A percentile compares a stretch with the other conserved stretches of the same genome.
These are phyloP conservation scores for Cucumis melo DNA, from an alignment of 306 rosid genomes.

Conservation along the genomic window DNA sequence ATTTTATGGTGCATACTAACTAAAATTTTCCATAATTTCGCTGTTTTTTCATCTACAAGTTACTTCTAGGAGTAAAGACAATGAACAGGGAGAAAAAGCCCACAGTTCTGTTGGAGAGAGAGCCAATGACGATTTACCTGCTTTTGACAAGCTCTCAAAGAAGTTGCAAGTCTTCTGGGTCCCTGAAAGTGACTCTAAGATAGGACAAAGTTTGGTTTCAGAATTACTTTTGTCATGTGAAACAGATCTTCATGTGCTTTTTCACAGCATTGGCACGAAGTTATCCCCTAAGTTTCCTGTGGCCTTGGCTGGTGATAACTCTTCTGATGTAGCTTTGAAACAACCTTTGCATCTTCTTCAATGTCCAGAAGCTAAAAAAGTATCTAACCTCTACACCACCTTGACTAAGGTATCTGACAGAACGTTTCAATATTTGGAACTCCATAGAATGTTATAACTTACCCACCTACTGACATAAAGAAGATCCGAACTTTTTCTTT, in stretches of 20 bases:
- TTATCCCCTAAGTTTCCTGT: conserved; percentile 26
- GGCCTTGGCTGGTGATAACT: conserved; percentile 26
- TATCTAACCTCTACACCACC: conserved; percentile 44
- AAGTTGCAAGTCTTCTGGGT: conserved; percentile 61
- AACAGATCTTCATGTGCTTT: conserved; percentile 56
- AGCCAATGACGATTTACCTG: conserved; percentile 16
- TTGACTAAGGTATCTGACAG: conserved; percentile 47
- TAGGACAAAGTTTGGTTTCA: conserved; percentile 42
- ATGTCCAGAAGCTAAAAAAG: conserved; percentile 49
- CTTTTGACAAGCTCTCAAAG: conserved; percentile 46
- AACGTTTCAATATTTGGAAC: neutral
- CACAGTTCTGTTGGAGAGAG: conserved; percentile 23
- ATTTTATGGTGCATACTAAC: neutral
- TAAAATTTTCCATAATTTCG: neutral
- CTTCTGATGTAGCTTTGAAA: conserved; percentile 25
- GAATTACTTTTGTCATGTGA: conserved; percentile 54
- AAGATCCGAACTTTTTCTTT: neutral
- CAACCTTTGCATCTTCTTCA: conserved; percentile 15
- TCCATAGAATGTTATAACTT: neutral
- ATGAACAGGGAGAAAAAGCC: conserved; percentile 31
- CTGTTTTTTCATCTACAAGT: neutral
- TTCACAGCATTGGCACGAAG: conserved; percentile 40
- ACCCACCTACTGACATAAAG: neutral
- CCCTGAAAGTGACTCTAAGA: conserved; percentile 24
- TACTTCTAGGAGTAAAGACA: conserved; percentile 22